Evolutionary conservation across 2,329 filamentous ascomycete species (phyloP), one percentile per base, ranked within the genome.

Genomic region (Pseudonectria foliicola): DNA sequence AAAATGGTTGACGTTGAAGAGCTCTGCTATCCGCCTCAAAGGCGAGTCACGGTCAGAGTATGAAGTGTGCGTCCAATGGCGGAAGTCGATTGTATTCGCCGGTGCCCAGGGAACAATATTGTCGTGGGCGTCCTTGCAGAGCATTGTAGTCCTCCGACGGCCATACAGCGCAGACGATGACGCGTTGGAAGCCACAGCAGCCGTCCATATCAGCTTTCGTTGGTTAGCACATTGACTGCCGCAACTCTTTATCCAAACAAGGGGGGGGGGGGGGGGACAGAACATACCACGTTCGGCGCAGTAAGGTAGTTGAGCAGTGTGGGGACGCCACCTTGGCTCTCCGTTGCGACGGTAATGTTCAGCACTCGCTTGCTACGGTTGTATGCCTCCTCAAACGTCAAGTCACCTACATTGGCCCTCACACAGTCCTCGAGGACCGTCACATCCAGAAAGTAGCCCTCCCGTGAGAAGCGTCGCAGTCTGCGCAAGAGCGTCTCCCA

Each of bases 1-100:
- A 62, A 93, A 95, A 65, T 95, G 89, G 55, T 95, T 93, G 34
- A 93, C 85, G 56, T 93, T 93, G 71, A 92, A 92, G 10, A 90
- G 74, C 61, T 90, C 83, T 6, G 82, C 77, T 21, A 92, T 80
- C 26, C 85, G 76, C 35, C 77, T 71, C 2, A 92, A 71, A 2
- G 73, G 74, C 1, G 71, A 72, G 51, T 75, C 80, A 27, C 77
- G 77, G 42, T 85, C 80, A 27, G 71, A 71, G 57, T 82, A 80
- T 6, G 72, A 75, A 13, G 74, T 71, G 39, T 76, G 71, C 5
- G 78, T 79, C 73, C 80, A 84, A 28, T 82, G 75, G n/a, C 70
- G 73, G 54, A 84, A 84, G 33, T 76, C 70, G 12, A 62, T 64
- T 1, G 77, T 75, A 39, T 80, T 68, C 14, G 71, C 69, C 6